These are phyloP conservation scores for Pleurotus salmoneostramineus DNA, from an alignment of 768 basidiomycete species.

Conservation along the genomic window DNA sequence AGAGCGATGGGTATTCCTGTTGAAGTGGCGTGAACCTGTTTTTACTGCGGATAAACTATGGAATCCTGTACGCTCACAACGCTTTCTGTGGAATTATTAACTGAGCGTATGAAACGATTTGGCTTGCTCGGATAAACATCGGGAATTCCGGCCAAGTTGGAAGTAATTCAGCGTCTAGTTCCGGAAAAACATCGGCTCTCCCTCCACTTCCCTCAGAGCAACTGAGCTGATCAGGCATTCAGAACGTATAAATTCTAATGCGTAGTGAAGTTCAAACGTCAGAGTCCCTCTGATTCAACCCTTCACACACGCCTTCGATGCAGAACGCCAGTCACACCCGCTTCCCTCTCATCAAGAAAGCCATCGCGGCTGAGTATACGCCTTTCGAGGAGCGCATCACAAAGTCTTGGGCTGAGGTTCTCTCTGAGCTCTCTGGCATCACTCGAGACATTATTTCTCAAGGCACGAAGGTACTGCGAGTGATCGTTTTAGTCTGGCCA, in stretches of 20 bases:
- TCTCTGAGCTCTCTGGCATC: neutral
- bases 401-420: constrained; percentile 49
- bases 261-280: no score
- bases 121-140: neutral
- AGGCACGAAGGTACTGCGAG: neutral
- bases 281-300: neutral
- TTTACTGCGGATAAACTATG: no score
- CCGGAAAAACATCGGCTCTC: neutral
- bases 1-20: constrained; percentile 38
- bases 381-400: constrained; percentile 48
- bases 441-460: neutral
- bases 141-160: neutral
- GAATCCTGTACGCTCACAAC: no score
- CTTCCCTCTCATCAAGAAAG: constrained; percentile 53
- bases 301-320: neutral
- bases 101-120: no score
- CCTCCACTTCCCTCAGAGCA: no score
- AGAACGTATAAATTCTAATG: no score
- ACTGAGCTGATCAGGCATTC: no score
- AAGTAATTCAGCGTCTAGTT: neutral
- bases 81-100: no score
- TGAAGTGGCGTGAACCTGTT: constrained; percentile 13
- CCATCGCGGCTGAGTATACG: constrained; percentile 48
- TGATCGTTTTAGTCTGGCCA: neutral
- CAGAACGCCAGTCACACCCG: constrained; percentile 23